A percentile compares a stretch with the other conserved stretches of the same genome.
Conservation (phyloP, 1,284 basidiomycete genomes). For the Sporisorium scitamineum region DNA sequence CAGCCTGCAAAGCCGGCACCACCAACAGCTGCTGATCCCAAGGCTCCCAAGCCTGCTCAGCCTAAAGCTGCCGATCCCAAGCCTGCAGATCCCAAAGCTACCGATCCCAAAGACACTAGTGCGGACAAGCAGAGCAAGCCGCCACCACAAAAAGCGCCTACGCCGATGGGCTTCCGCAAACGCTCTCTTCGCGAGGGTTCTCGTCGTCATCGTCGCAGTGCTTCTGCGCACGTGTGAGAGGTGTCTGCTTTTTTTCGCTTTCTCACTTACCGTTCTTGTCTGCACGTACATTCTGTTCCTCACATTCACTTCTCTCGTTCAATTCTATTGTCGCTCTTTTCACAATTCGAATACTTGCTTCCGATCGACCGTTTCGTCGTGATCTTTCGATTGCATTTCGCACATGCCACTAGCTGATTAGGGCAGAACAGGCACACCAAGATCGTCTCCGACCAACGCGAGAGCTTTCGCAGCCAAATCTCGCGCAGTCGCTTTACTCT, state of each 20-base stretch:
- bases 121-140: background rate
- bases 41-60: background rate
- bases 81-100: background rate
- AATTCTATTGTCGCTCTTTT: background rate
- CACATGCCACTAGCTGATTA: background rate
- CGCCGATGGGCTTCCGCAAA: slow-evolving; percentile 33
- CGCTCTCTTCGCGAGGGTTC: background rate
- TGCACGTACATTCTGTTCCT: background rate
- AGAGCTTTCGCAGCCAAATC: slow-evolving; percentile 30
- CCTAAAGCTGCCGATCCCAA: background rate
- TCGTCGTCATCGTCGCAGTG: background rate
- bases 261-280: background rate
- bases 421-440: slow-evolving; percentile 13
- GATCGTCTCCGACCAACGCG: slow-evolving; percentile 21
- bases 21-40: too few relatives aligned
- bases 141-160: slow-evolving; percentile 21
- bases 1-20: background rate
- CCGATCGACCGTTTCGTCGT: background rate
- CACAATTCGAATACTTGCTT: background rate
- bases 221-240: background rate
- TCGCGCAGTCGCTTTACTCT: slow-evolving; percentile 15
- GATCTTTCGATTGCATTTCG: background rate
- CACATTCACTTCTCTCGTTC: background rate
- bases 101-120: background rate
- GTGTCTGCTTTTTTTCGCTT: background rate